These are phyloP conservation scores for Orbilia blumenaviensis DNA, from an alignment of 2,329 filamentous ascomycete genomes.

Conservation along the genomic window DNA sequence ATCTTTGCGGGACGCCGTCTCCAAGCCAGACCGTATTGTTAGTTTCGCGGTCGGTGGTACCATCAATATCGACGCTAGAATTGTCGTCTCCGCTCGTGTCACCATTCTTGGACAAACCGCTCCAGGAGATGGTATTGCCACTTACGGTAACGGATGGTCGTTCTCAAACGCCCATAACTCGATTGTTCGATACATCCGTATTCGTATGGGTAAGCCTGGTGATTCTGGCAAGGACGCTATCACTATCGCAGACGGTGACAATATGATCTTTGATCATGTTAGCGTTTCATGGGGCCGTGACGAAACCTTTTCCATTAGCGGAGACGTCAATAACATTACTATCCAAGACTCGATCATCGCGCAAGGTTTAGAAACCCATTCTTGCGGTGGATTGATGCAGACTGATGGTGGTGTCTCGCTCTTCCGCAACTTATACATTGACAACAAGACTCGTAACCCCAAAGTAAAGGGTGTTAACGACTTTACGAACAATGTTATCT, in stretches of 20 bases:
- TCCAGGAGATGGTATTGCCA: slow-evolving; percentile 65
- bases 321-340: slow-evolving; percentile 64
- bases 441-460: slow-evolving; percentile 69
- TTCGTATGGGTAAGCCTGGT: slow-evolving; percentile 67
- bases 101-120: slow-evolving; percentile 67
- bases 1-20: slow-evolving; percentile 66
- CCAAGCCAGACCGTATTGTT: slow-evolving; percentile 64
- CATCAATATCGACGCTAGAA: slow-evolving; percentile 64
- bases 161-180: slow-evolving; percentile 67
- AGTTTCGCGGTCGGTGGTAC: slow-evolving; percentile 66
- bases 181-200: slow-evolving; percentile 68
- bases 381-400: slow-evolving; percentile 66
- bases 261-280: slow-evolving; percentile 69
- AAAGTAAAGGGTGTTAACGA: slow-evolving; percentile 69
- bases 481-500: slow-evolving; percentile 64
- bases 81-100: slow-evolving; percentile 64
- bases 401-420: slow-evolving; percentile 65
- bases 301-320: slow-evolving; percentile 67
- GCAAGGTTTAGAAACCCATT: slow-evolving; percentile 67
- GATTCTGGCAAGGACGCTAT: slow-evolving; percentile 67
- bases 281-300: slow-evolving; percentile 68
- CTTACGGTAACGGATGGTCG: slow-evolving; percentile 68
- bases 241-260: slow-evolving; percentile 66
- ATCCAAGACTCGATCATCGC: slow-evolving; percentile 67
- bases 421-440: slow-evolving; percentile 68